A percentile compares a stretch with the other conserved stretches of the same genome.
These are phyloP conservation scores for Paragyromitra xinjiangensis DNA, from an alignment of 495 filamentous ascomycete genomes.

Conservation along the genomic window DNA sequence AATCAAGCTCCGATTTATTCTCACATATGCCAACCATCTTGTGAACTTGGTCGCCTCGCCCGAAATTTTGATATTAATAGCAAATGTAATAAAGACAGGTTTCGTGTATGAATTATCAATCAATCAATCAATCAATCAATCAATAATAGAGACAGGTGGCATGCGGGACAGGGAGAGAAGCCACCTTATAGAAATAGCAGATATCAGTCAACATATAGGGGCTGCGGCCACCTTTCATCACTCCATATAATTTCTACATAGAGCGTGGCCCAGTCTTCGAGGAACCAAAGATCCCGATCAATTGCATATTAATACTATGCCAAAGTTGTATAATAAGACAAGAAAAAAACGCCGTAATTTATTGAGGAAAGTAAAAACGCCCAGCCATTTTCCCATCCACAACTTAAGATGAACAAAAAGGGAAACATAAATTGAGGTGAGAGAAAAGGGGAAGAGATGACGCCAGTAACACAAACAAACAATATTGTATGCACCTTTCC, in stretches of 20 bases:
- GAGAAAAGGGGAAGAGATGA: constrained; percentile 23
- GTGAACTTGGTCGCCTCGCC: too few species aligned
- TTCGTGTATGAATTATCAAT: too few species aligned
- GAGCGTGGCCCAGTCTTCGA: background rate
- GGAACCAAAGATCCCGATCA: background rate
- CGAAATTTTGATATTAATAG: too few species aligned
- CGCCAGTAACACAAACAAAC: constrained; percentile 15
- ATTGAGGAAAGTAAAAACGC: constrained; percentile 12
- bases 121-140: too few species aligned
- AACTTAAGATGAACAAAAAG: background rate
- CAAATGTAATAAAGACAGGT: too few species aligned
- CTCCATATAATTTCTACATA: background rate
- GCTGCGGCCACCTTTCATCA: background rate
- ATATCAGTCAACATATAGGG: too few species aligned
- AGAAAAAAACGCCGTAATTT: constrained; percentile 36
- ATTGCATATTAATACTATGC: constrained; percentile 31
- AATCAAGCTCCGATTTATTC: too few species aligned
- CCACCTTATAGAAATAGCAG: background rate
- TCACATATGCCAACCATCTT: too few species aligned
- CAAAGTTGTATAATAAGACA: constrained; percentile 42
- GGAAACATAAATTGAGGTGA: constrained; percentile 6
- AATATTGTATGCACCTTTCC: background rate
- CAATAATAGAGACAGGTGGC: too few species aligned
- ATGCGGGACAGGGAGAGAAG: too few species aligned
- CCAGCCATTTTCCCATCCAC: constrained; percentile 4